A percentile compares a stretch with the other conserved stretches of the same genome.
Evolutionary conservation across 257 asterid genomes (phyloP).

Genomic region (Gynochthodes officinalis): DNA sequence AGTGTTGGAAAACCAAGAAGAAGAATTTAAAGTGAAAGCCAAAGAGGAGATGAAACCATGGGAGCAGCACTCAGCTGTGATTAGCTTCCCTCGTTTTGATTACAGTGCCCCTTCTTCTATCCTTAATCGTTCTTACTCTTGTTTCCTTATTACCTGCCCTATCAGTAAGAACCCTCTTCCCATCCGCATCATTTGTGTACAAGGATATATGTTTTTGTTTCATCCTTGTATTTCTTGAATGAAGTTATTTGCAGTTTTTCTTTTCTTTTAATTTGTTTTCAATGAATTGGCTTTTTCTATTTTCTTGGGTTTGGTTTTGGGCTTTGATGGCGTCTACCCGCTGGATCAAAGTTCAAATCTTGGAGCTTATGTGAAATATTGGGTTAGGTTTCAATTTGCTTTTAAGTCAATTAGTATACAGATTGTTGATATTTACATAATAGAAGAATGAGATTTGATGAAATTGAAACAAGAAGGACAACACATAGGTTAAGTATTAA

Average conservation of each 20-base stretch:
- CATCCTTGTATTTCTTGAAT: not conserved
- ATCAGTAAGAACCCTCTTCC: constrained; percentile 27
- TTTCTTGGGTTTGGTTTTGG: not conserved
- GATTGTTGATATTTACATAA: not conserved
- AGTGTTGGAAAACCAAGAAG: not conserved
- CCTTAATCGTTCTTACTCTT: constrained; percentile 36
- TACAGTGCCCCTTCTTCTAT: constrained; percentile 43
- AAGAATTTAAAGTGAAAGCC: constrained; percentile 9
- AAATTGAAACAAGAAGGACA: not conserved
- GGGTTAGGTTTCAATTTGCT: not conserved
- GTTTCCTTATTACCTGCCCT: constrained; percentile 49
- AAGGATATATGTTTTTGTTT: not conserved
- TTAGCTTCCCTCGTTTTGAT: constrained; percentile 45
- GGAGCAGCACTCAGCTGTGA: constrained; percentile 53
- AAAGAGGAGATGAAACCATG: constrained; percentile 48
- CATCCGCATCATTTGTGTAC: not conserved
- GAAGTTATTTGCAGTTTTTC: not conserved
- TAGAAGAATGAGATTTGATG: not conserved
- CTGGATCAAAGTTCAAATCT: too few species aligned
- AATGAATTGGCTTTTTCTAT: too few species aligned
- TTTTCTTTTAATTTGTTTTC: not conserved
- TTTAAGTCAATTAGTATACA: too few species aligned
- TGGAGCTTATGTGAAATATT: not conserved
- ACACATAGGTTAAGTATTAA: not conserved
- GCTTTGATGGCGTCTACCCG: not conserved